Evolutionary conservation across 1,139 yeast species (phyloP), one percentile per base, ranked within the genome.

Genomic region (Blastobotrys proliferans): DNA sequence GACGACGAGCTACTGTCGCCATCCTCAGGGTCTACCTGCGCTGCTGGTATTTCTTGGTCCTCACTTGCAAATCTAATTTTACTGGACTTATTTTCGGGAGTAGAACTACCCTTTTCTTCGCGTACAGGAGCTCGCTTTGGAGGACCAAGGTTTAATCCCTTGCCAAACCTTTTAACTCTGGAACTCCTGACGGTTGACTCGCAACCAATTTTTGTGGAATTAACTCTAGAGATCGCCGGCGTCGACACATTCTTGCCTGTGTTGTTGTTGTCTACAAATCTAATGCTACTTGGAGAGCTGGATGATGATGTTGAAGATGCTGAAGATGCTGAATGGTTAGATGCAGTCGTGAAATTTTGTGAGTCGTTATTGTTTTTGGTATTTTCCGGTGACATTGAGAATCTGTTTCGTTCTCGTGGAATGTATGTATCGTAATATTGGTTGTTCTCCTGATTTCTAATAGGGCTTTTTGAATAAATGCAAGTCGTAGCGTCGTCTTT

Each of bases 1-100:
- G 34, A 30, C 19, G 20, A 18, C n/a, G 34, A 30, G n/a, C 20
- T 14, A 5, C 21, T 11, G 9, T 9, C 17, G n/a, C 11, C 8
- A 17, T 17, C 20, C 18, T 14, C 6, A n/a, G 20, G 8, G 5
- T 30, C 19, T 6, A 5, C 19, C 5, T 30, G n/a, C 34, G 34
- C n/a, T n/a, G 40, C 45, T 3, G 51, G 47, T 10, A 48, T 48
- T 20, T 50, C 51, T 29, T 49, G 46, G 27, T 49, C 43, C n/a
- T 50, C 48, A 4, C 33, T 38, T 2, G 52, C 53, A 44, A 49
- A 50, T 21, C 52, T 13, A n/a, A 50, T 50, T 6, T 47, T 41
- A 20, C 37, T 40, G 22, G 29, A 24, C 13, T 39, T 41, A 11
- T 36, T 30, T 11, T 44, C 40, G 6, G 40, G 44, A 13, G 38